Evolutionary conservation across 2,329 filamentous ascomycete genomes (phyloP), one percentile per base, ranked within the genome.

Genomic region (Metarhizium album): DNA sequence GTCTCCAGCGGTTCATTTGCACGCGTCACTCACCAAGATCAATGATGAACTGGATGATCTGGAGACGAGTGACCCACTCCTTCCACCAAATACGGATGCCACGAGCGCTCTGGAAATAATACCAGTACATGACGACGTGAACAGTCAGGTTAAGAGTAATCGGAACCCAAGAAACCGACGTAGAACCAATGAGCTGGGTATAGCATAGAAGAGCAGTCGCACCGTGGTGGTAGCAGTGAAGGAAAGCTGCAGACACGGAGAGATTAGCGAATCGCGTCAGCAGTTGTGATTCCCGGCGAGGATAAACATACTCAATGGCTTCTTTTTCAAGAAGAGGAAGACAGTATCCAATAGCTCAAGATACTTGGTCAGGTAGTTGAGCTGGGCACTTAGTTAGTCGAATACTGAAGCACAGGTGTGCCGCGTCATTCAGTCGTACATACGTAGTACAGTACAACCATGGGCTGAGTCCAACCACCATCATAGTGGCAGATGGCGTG

Each of bases 71-170:
- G 67, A 97, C 94, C 86, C 91, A 97, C 74, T 96, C 89, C 86
- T 97, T 97, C 91, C 91, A 97, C 90, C 90, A 96, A 73, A 96
- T 93, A 64, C 84, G 85, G 70, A 97, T 82, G 60, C 93, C 93
- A 61, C 91, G 90, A 50, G 91, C 90, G 65, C 88, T 91, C 79
- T 97, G 91, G 84, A 97, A 97, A 82, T 97, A 97, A 83, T 97
- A 97, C 90, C 90, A 96, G 84, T 97, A 97, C 91, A 97, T 97
- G 67, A 96, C 87, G 53, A 97, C 91, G 74, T 97, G 91, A 50
- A 97, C 91, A 57, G 82, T 82, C 65, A 97, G 74, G 79, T 97
- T 97, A 62, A 97, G 82, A 49, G 82, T 85, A 67, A 97, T 97
- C 55, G 86, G 84, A 51, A 95, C 88, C 91, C 91, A 97, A 54